Evolutionary conservation across 257 asterid genomes (phyloP), one percentile per base, ranked within the genome.

Genomic region (Voacanga thouarsii): DNA sequence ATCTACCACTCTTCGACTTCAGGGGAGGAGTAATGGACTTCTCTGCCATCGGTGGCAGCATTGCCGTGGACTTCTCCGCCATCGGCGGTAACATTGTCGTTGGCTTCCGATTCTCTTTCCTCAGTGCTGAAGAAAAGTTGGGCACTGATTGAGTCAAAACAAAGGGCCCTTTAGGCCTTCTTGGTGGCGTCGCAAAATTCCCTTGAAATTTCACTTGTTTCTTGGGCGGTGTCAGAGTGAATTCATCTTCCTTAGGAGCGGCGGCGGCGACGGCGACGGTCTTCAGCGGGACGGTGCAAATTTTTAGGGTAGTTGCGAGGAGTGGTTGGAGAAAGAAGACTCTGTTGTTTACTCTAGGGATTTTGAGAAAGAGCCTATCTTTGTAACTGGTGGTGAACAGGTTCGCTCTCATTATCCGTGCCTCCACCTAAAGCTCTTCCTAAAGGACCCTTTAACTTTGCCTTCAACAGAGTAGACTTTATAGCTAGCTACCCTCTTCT

Each of bases 51-150:
- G 94, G 88, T 6, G 96, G 87, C 78, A 80, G 81, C 50, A 79
- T 16, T 47, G 51, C 9, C 51, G 14, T 11, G 23, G 70, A 64
- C 53, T 68, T 68, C 33, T 68, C 73, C 14, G 79, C 59, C 19
- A 68, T 74, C 21, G 79, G 47, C 41, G 78, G 75, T n/a, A 64
- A 5, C 6, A 43, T 67, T 43, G 72, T 39, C 0, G 47, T 6
- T 44, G 99, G 99, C 82, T 84, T 95, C 84, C 99, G 87, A 51
- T 95, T 95, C 88, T 93, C 99, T 81, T 95, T 95, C 83, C 98
- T 77, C 83, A 92, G 59, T 1, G 87, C 91, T 1, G 94, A 86
- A 12, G 97, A 87, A 85, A 95, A 93, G 75, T 95, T 97, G 37
- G 98, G 98, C 71, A 93, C 97, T 0, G 99, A 73, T 73, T 73